phyloP scores from a whole-genome alignment of 2,329 filamentous ascomycete genomes.

The Westerdykella ornata region DNA sequence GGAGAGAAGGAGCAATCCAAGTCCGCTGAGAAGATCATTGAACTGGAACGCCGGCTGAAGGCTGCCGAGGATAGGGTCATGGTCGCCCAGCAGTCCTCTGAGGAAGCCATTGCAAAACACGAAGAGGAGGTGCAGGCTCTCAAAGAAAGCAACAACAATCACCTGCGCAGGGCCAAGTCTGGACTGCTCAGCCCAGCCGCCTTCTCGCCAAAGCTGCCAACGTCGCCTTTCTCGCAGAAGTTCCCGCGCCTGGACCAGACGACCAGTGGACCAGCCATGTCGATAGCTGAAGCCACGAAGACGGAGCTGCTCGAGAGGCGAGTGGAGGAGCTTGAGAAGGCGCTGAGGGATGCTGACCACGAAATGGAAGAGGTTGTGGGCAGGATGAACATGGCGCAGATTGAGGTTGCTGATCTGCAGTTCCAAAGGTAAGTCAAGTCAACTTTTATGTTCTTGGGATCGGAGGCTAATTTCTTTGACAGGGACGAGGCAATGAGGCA shows the following conservation, averaged over 20 bases:
- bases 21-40: constrained; percentile 74
- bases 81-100: constrained; percentile 74
- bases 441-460: constrained; percentile 9
- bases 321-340: constrained; percentile 78
- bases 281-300: constrained; percentile 62
- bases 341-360: constrained; percentile 64
- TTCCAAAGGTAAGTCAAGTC: constrained; percentile 49
- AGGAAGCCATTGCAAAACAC: constrained; percentile 74
- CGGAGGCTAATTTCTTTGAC: background rate
- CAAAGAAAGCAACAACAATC: constrained; percentile 67
- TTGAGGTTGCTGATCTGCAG: constrained; percentile 74
- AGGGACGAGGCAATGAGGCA: constrained; percentile 67
- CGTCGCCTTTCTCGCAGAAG: constrained; percentile 54
- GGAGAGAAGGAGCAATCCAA: constrained; percentile 77
- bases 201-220: constrained; percentile 54
- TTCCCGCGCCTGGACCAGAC: constrained; percentile 56
- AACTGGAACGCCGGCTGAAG: constrained; percentile 74
- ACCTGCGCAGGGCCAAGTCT: constrained; percentile 66
- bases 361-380: constrained; percentile 81
- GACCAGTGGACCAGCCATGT: constrained; percentile 54
- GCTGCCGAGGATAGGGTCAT: constrained; percentile 77
- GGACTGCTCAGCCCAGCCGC: constrained; percentile 42
- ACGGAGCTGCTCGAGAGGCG: constrained; percentile 69
- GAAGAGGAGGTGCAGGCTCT: constrained; percentile 76
- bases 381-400: constrained; percentile 75